Evolutionary conservation across 2,329 filamentous ascomycete genomes (phyloP).

Genomic region (Xylariaceae sp.): DNA sequence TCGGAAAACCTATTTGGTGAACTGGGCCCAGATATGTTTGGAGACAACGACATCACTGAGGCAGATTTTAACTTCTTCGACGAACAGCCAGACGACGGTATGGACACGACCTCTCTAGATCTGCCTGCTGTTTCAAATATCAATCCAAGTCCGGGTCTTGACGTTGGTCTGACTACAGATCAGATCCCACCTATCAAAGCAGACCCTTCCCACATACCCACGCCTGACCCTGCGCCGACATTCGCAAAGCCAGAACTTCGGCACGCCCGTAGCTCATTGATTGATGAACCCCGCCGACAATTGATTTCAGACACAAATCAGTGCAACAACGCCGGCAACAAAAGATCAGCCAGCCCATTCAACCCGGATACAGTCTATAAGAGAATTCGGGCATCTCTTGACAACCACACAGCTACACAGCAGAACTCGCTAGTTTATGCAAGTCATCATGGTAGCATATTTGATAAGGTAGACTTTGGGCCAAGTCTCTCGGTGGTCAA

Average conservation of each 20-base stretch:
- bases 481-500: slow-evolving; percentile 60
- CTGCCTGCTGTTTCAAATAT: slow-evolving; percentile 40
- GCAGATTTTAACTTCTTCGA: slow-evolving; percentile 88
- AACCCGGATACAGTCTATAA: slow-evolving; percentile 66
- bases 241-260: slow-evolving; percentile 67
- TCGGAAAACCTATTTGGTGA: slow-evolving; percentile 71
- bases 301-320: slow-evolving; percentile 39
- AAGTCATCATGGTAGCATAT: slow-evolving; percentile 54
- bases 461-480: slow-evolving; percentile 62
- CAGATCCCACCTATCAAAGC: slow-evolving; percentile 31
- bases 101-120: slow-evolving; percentile 47
- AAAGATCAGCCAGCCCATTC: slow-evolving; percentile 64
- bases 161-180: slow-evolving; percentile 21
- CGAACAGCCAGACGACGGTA: slow-evolving; percentile 55
- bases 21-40: slow-evolving; percentile 73
- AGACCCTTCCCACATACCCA: slow-evolving; percentile 28
- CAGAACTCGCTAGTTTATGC: slow-evolving; percentile 36
- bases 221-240: slow-evolving; percentile 39
- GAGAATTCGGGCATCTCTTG: slow-evolving; percentile 58
- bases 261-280: slow-evolving; percentile 62
- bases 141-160: slow-evolving; percentile 30
- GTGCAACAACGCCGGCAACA: slow-evolving; percentile 46
- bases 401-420: slow-evolving; percentile 34
- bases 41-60: slow-evolving; percentile 78
- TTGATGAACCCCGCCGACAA: slow-evolving; percentile 47